Evolutionary conservation across 1,284 basidiomycete genomes (phyloP).

Genomic region (Entoloma clypeatum): DNA sequence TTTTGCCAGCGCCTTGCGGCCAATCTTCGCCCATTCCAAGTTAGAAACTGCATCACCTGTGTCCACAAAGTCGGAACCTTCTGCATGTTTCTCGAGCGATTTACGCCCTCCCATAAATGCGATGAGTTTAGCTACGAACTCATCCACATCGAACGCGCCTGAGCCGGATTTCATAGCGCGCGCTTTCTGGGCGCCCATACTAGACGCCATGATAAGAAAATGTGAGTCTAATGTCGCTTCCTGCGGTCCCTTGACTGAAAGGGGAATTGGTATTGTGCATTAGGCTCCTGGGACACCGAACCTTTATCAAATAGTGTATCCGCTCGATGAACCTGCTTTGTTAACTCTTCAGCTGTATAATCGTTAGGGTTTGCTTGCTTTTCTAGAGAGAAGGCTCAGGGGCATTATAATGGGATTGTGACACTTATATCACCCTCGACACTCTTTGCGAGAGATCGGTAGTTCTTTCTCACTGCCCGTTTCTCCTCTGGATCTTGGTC

Average conservation of each 20-base stretch:
- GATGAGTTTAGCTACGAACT: slow-evolving; percentile 71
- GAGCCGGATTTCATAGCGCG: slow-evolving; percentile 82
- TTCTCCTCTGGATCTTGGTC: slow-evolving; percentile 76
- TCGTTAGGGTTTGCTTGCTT: slow-evolving; percentile 51
- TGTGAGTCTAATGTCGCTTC: slow-evolving; percentile 79
- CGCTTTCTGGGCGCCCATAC: slow-evolving; percentile 72
- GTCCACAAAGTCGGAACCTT: slow-evolving; percentile 48
- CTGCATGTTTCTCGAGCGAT: slow-evolving; percentile 37
- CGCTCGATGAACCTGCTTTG: slow-evolving; percentile 50
- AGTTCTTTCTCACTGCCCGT: slow-evolving; percentile 64
- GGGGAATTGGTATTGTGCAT: slow-evolving; percentile 7
- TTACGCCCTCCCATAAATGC: slow-evolving; percentile 69
- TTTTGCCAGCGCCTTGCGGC: slow-evolving; percentile 67
- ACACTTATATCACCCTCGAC: slow-evolving; percentile 50
- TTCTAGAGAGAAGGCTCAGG: slow-evolving; percentile 23
- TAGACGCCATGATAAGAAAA: slow-evolving; percentile 67
- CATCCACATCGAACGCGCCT: slow-evolving; percentile 80
- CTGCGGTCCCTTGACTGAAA: slow-evolving; percentile 68
- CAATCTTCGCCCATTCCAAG: slow-evolving; percentile 73
- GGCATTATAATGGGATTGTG: neutral
- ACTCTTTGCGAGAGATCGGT: slow-evolving; percentile 59
- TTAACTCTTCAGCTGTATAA: slow-evolving; percentile 51
- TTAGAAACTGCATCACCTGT: slow-evolving; percentile 37
- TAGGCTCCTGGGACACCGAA: slow-evolving; percentile 20
- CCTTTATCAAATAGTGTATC: slow-evolving; percentile 63